Conservation (phyloP, 208 protist genomes). For the Acanthamoeba castellanii region DNA sequence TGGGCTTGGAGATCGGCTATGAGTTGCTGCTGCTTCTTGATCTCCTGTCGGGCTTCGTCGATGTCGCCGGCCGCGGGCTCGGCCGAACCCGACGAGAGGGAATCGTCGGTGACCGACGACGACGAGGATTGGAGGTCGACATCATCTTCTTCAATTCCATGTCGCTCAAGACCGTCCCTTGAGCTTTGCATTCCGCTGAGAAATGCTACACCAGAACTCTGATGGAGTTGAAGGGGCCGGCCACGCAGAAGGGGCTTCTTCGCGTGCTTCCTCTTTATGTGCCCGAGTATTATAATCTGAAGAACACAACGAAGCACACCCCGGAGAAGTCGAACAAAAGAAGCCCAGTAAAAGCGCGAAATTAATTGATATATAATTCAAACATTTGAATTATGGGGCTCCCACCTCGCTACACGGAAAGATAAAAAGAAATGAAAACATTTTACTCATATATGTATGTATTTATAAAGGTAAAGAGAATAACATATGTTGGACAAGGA, state of each 20-base stretch:
- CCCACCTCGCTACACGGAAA: no score
- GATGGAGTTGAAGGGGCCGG: no score
- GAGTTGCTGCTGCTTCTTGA: slow-evolving; percentile 8
- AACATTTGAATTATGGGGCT: background rate
- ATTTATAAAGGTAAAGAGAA: no score
- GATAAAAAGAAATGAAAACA: no score
- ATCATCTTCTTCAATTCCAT: slow-evolving; percentile 2
- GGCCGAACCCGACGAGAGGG: no score
- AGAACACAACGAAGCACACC: no score
- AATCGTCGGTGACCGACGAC: background rate
- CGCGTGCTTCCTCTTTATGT: no score
- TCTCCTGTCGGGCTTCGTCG: background rate
- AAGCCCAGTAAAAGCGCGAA: background rate
- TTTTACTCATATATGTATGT: no score
- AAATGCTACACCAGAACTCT: no score
- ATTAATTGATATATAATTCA: background rate
- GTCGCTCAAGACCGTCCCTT: background rate
- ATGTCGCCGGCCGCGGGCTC: background rate
- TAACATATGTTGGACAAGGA: background rate
- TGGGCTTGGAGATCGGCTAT: background rate
- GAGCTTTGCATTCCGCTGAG: background rate
- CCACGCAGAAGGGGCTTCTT: no score
- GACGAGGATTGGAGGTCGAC: background rate
- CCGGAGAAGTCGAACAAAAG: no score
- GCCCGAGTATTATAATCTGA: no score